These are phyloP conservation scores for Ascochyta lentis DNA, from an alignment of 2,329 filamentous ascomycete species.

Conservation along the genomic window DNA sequence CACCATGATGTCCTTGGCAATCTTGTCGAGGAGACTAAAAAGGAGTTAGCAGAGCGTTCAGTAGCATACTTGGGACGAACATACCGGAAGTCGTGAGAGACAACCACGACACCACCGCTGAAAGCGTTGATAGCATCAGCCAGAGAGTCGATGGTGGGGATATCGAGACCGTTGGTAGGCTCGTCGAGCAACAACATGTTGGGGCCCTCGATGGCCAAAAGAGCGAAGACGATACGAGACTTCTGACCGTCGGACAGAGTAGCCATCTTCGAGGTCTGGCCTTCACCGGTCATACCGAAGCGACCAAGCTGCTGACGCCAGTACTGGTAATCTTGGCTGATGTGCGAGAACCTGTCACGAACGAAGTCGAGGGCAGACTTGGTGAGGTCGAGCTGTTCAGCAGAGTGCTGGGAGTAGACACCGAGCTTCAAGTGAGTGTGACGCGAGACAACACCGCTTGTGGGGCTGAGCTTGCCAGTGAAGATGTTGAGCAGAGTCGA, in stretches of 20 bases:
- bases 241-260: conserved; percentile 98
- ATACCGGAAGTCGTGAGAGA: conserved; percentile 98
- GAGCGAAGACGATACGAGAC: conserved; percentile 95
- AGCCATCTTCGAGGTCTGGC: conserved; percentile 96
- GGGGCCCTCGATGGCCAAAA: conserved; percentile 91
- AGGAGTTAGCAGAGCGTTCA: conserved; percentile 42
- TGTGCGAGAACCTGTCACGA: conserved; percentile 87
- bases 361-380: conserved; percentile 98
- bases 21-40: conserved; percentile 91
- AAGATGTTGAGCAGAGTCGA: conserved; percentile 95
- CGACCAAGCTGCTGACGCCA: conserved; percentile 97
- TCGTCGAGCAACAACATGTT: conserved; percentile 99
- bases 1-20: conserved; percentile 99
- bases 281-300: conserved; percentile 91
- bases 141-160: conserved; percentile 96
- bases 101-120: conserved; percentile 94
- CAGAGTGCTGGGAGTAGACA: conserved; percentile 97
- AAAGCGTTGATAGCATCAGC: conserved; percentile 98
- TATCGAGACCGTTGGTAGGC: conserved; percentile 99
- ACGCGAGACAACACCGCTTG: conserved; percentile 78
- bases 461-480: conserved; percentile 92
- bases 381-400: conserved; percentile 96
- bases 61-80: conserved; percentile 37
- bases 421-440: conserved; percentile 99
- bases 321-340: conserved; percentile 98